Base-by-base conservation (phyloP, 495 filamentous ascomycete genomes). In the Xanthoparmelia taractica region DNA sequence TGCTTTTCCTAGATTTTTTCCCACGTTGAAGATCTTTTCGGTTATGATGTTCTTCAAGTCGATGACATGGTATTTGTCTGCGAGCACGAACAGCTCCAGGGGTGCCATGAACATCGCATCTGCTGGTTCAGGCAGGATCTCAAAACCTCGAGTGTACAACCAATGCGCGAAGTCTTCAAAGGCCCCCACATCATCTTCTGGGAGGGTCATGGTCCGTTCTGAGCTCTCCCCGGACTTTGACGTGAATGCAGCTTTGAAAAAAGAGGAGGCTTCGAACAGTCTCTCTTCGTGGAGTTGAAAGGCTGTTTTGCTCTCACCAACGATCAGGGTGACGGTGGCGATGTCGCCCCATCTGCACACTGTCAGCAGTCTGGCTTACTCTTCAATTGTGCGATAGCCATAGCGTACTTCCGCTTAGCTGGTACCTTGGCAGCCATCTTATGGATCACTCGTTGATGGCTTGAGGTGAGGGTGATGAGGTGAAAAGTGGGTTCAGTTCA, bases 151-250 rank as follows among this genome's bases (percentile, higher is more conserved):
- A 4, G 8, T 20, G 60, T 63, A 67, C 6, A 69, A 65, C 43
- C 55, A 69, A 34, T 68, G 47, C 0, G 59, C 20, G 38, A 71
- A 55, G 18, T 20, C 31, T 0, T 64, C 66, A 36, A 70, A 65
- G 2, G 33, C 13, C 2, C 18, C 17, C 17, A 27, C 34, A 36
- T 56, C 43, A 1, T 70, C 67, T n/a, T 69, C 65, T 4, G 58
- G 58, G 2, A 70, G 67, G 2, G 15, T 1, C 31, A 70, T 61
- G 0, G 37, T 17, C 10, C 37, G 11, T 2, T 61, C 56, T 2
- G 25, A 7, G 38, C 43, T 37, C 31, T 70, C 68, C n/a, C 33
- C 43, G 57, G 59, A 67, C 4, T 34, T 45, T 0, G 7, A 29
- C n/a, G 17, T 56, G 27, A 67, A 61, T 0, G 65, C 65, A 6